Evolutionary conservation across 2,329 filamentous ascomycete genomes (phyloP), one percentile per base, ranked within the genome.

Genomic region (Epichloe brachyelytri): DNA sequence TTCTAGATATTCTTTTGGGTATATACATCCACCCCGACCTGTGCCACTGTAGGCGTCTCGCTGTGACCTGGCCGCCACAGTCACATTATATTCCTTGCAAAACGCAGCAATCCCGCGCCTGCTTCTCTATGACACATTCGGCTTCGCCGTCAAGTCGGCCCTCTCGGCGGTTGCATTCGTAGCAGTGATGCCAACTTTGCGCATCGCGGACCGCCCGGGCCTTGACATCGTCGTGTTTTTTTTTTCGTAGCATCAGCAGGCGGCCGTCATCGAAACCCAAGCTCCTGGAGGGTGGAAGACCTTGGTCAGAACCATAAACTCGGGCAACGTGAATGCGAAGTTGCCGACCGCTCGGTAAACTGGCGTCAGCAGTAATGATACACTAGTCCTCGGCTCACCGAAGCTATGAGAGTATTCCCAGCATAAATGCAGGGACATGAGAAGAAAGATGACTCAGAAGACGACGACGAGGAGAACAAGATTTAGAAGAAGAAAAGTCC

Each of bases 381-480:
- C 33, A 37, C 17, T 46, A 37, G 33, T 7, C 36, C 11, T 39
- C 19, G 51, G 58, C 54, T 51, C 55, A 50, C 46, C 39, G 41
- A 45, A 52, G 43, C 41, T 45, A 22, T 30, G 17, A 38, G 17
- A 30, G 45, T 43, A 46, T 30, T 37, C 26, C 48, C 34, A 17
- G 19, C 5, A 48, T 33, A 34, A 46, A 39, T 34, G 46, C 36
- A 30, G 39, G 44, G 15, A 47, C 40, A 33, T 46, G 48, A 36
- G 40, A 20, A 48, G 37, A 33, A 48, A 46, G 37, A 40, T 14
- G 39, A 50, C 17, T 12, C 20, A 26, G 10, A 14, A 19, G 5
- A 26, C 19, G 40, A 26, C 40, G 40, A 11, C 19, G 12, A 30
- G 8, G 10, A 14, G 14, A 10, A 30, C 14, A 43, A 43, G 15